A percentile compares a stretch with the other conserved stretches of the same genome.
phyloP scores from a whole-genome alignment of 1,139 yeast species.

The Candida glucosophila region DNA sequence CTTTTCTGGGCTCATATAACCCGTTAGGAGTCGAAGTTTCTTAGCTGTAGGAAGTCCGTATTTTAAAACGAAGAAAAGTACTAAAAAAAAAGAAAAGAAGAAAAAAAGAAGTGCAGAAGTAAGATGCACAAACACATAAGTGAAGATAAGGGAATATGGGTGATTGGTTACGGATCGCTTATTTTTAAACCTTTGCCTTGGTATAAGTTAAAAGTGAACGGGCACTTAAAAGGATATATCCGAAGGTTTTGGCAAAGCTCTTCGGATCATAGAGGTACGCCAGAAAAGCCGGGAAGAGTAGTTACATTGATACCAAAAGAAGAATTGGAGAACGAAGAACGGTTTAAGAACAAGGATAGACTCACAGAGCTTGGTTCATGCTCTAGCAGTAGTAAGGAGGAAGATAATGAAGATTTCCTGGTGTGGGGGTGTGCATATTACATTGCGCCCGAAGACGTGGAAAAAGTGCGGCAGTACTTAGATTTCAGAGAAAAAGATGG shows the following conservation, averaged over 20 bases:
- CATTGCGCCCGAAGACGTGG: constrained; percentile 58
- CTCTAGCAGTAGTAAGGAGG: too few relatives aligned
- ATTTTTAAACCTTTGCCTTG: constrained; percentile 89
- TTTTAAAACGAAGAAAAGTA: too few relatives aligned
- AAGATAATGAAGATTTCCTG: constrained; percentile 41
- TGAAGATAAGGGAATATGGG: constrained; percentile 63
- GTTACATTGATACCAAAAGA: constrained; percentile 63
- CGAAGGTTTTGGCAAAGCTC: constrained; percentile 91
- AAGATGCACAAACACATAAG: too few relatives aligned
- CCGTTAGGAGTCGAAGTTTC: too few relatives aligned
- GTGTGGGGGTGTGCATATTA: constrained; percentile 84
- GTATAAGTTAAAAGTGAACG: constrained; percentile 52
- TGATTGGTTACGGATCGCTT: constrained; percentile 86
- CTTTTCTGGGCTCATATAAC: too few relatives aligned
- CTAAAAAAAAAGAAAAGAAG: too few relatives aligned
- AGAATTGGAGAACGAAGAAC: constrained; percentile 34
- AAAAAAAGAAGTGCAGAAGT: too few relatives aligned
- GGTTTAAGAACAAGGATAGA: constrained; percentile 15
- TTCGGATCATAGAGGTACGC: constrained; percentile 86
- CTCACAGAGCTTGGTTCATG: background rate
- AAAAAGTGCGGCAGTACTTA: constrained; percentile 55
- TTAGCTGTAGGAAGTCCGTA: too few relatives aligned
- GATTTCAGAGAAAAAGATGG: constrained; percentile 88
- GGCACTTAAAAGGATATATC: constrained; percentile 66
- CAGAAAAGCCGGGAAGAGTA: constrained; percentile 78